Evolutionary conservation across 345 rosid genomes (phyloP).

Genomic region (Eucalyptus curtisii): DNA sequence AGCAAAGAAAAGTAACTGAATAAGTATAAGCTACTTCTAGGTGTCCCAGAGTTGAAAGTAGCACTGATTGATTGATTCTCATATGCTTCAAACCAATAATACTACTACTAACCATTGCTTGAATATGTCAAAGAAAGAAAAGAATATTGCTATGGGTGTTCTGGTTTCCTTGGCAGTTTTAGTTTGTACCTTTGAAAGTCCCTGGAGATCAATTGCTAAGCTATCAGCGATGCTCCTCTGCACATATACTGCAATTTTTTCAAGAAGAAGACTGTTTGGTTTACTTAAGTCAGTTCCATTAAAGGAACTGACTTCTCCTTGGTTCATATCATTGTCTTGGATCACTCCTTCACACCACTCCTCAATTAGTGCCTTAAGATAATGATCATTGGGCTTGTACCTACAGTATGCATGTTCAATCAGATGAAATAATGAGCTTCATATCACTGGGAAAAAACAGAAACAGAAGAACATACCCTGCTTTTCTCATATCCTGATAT

Average conservation of each 20-base stretch:
- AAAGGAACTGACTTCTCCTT: conserved; percentile 11
- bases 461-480: conserved; percentile 44
- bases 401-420: conserved; percentile 18
- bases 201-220: conserved; percentile 66
- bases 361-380: conserved; percentile 76
- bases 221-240: conserved; percentile 41
- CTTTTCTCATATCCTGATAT: conserved; percentile 86
- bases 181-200: conserved; percentile 51
- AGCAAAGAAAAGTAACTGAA: not conserved
- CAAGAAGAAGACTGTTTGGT: conserved; percentile 56
- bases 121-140: not conserved
- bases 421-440: not conserved
- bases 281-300: conserved; percentile 25
- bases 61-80: not conserved
- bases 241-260: conserved; percentile 68
- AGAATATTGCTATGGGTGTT: not conserved
- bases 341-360: conserved; percentile 98
- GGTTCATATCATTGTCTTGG: conserved; percentile 28
- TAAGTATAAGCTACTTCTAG: not conserved
- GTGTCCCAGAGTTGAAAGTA: not conserved
- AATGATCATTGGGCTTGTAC: conserved; percentile 68
- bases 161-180: not conserved
- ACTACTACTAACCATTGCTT: not conserved
- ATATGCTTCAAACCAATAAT: not conserved
- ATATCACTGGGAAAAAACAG: not conserved